Percentiles rank a stretch among this genome's conserved stretches.
phyloP scores from a whole-genome alignment of 176 grass and related monocot species.

The Musa troglodytarum region DNA sequence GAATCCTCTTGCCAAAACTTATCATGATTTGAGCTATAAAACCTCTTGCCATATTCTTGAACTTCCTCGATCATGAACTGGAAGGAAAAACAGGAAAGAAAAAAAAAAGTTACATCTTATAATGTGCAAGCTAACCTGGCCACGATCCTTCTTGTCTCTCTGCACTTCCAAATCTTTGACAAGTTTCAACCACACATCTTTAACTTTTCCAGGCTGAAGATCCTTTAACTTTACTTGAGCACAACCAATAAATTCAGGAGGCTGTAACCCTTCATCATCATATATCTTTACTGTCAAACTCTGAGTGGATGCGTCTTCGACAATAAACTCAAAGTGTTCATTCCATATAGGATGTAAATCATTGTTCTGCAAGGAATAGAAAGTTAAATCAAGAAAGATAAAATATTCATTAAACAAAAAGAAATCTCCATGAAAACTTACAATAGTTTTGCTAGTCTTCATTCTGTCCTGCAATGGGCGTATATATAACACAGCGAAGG shows the following conservation, averaged over 20 bases:
- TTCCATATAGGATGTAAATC: slow-evolving; percentile 99
- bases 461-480: slow-evolving; percentile 71
- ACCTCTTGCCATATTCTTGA: too few species aligned
- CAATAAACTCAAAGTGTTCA: slow-evolving; percentile 86
- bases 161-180: slow-evolving; percentile 88
- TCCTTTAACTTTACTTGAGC: slow-evolving; percentile 63
- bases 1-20: too few species aligned
- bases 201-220: slow-evolving; percentile 81
- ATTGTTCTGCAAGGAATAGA: slow-evolving; percentile 62
- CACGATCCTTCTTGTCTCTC: slow-evolving; percentile 68
- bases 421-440: slow-evolving; percentile 38
- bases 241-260: slow-evolving; percentile 75
- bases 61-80: too few species aligned
- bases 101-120: slow-evolving; percentile 1
- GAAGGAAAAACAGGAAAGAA: neutral
- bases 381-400: slow-evolving; percentile 23
- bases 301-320: slow-evolving; percentile 85
- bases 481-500: slow-evolving; percentile 68
- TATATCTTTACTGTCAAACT: slow-evolving; percentile 75
- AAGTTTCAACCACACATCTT: slow-evolving; percentile 84
- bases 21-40: too few species aligned
- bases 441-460: slow-evolving; percentile 94
- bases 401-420: slow-evolving; percentile 9
- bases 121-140: slow-evolving; percentile 51
- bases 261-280: slow-evolving; percentile 85